Conservation (phyloP, 768 basidiomycete species). For the Kwoniella botswanensis region DNA sequence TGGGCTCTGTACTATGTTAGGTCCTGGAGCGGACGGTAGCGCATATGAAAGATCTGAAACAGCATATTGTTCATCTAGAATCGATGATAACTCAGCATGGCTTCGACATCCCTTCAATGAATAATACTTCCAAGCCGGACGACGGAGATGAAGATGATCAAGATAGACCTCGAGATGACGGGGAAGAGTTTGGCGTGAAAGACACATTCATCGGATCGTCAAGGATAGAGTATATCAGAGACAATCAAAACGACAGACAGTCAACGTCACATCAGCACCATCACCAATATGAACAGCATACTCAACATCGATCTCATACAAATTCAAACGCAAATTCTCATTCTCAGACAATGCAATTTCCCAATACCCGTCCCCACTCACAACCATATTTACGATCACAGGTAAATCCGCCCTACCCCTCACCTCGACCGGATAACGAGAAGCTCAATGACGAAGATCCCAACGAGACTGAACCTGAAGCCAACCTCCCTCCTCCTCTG, state of each 20-base stretch:
- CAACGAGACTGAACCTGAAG: constrained; percentile 45
- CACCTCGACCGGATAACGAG: constrained; percentile 17
- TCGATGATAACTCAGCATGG: constrained; percentile 10
- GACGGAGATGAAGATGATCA: constrained; percentile 2
- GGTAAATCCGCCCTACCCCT: constrained; percentile 21
- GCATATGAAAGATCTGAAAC: constrained; percentile 74
- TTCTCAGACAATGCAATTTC: neutral
- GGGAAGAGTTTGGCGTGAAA: no score
- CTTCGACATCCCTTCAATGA: neutral
- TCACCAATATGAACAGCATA: neutral
- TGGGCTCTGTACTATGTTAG: constrained; percentile 17
- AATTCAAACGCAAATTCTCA: neutral
- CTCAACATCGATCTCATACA: neutral
- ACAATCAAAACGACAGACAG: neutral
- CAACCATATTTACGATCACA: neutral
- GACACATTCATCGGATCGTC: neutral
- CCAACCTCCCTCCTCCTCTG: constrained; percentile 35
- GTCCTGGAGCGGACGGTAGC: constrained; percentile 75
- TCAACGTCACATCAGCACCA: neutral
- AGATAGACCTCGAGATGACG: neutral
- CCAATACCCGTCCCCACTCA: constrained; percentile 1
- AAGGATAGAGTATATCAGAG: neutral
- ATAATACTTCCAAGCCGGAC: neutral
- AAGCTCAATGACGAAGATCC: constrained; percentile 19
- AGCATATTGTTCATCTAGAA: constrained; percentile 64